These are phyloP conservation scores for Thermothielavioides terrestris DNA, from an alignment of 495 filamentous ascomycete species.

Conservation along the genomic window DNA sequence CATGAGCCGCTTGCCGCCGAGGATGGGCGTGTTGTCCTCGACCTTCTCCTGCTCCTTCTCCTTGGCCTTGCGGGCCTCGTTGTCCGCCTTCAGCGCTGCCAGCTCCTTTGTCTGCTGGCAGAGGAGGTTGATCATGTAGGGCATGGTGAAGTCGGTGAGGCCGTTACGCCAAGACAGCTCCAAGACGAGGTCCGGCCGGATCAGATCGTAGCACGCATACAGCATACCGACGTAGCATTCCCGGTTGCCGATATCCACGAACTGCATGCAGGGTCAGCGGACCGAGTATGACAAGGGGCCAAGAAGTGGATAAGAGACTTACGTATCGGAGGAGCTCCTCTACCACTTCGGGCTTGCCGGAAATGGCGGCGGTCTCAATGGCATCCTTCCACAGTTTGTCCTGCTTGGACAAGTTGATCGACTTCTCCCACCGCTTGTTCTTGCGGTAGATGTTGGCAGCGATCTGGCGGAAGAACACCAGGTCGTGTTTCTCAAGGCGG, in stretches of 20 bases:
- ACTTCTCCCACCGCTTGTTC: slow-evolving; percentile 99
- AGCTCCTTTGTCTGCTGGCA: slow-evolving; percentile 83
- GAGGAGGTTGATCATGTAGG: slow-evolving; percentile 98
- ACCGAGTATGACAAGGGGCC: not conserved
- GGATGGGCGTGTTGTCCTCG: slow-evolving; percentile 88
- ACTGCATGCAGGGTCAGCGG: slow-evolving; percentile 50
- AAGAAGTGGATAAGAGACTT: slow-evolving; percentile 47
- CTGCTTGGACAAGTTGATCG: slow-evolving; percentile 96
- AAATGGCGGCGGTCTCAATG: slow-evolving; percentile 97
- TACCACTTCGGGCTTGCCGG: slow-evolving; percentile 79
- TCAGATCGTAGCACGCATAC: slow-evolving; percentile 96
- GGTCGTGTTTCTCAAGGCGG: slow-evolving; percentile 88
- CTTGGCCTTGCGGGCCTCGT: slow-evolving; percentile 88
- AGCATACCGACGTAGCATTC: slow-evolving; percentile 99
- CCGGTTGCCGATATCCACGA: slow-evolving; percentile 96
- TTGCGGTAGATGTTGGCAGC: slow-evolving; percentile 98
- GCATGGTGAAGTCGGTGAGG: slow-evolving; percentile 96
- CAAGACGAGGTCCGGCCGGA: slow-evolving; percentile 82
- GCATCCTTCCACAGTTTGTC: slow-evolving; percentile 99
- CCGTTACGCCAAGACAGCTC: slow-evolving; percentile 97
- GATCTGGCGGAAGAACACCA: slow-evolving; percentile 99
- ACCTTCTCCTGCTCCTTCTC: slow-evolving; percentile 81
- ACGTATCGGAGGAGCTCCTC: slow-evolving; percentile 95
- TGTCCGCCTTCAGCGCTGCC: slow-evolving; percentile 81
- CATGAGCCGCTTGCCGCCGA: slow-evolving; percentile 88